Evolutionary conservation across 106 monocot genomes (phyloP).

Genomic region (Posidonia australis): DNA sequence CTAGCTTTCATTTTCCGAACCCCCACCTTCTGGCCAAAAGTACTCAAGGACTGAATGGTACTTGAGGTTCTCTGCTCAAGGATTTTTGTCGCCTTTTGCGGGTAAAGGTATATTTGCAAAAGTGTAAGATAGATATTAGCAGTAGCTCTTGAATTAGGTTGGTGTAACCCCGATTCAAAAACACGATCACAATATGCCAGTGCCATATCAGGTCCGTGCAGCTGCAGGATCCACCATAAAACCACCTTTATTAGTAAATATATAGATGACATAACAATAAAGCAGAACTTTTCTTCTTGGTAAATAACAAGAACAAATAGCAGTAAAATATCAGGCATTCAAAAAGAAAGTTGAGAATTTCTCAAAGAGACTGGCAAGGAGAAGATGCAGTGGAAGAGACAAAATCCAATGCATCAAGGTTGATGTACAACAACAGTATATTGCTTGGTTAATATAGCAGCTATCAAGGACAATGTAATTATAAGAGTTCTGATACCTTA

Average conservation of each 20-base stretch:
- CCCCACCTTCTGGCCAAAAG: constrained; percentile 27
- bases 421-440: background rate
- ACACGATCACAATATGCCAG: constrained; percentile 89
- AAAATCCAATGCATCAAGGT: background rate
- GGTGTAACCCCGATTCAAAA: constrained; percentile 44
- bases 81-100: constrained; percentile 40
- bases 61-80: constrained; percentile 36
- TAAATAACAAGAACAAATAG: too few species aligned
- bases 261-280: too few species aligned
- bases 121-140: constrained; percentile 80
- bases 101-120: constrained; percentile 93
- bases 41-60: constrained; percentile 28
- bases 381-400: too few species aligned
- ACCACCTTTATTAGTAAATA: too few species aligned
- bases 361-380: too few species aligned
- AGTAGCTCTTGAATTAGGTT: constrained; percentile 41
- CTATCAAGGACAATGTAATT: background rate
- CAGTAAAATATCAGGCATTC: too few species aligned
- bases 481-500: constrained; percentile 40
- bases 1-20: constrained; percentile 34
- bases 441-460: background rate
- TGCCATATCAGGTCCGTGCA: constrained; percentile 60
- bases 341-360: too few species aligned
- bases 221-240: constrained; percentile 32
- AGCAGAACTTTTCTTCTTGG: too few species aligned